Evolutionary conservation across 768 basidiomycete genomes (phyloP).

Genomic region (Rickenella mellea): DNA sequence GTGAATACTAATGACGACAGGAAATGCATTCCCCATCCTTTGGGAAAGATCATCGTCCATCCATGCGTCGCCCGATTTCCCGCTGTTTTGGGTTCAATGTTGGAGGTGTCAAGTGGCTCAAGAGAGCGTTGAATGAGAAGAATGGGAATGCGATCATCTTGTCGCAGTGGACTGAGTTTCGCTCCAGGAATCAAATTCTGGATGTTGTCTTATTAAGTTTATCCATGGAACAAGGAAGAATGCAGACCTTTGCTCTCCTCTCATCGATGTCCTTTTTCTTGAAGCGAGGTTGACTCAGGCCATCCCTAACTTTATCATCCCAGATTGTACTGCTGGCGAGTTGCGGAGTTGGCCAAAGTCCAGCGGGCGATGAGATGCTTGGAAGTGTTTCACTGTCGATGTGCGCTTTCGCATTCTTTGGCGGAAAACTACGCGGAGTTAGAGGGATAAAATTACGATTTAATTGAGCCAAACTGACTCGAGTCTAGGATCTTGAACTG

Average conservation of each 20-base stretch:
- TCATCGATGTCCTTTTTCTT: slow-evolving; percentile 82
- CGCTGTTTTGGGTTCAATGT: slow-evolving; percentile 15
- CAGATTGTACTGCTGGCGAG: slow-evolving; percentile 68
- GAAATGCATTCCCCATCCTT: slow-evolving; percentile 89
- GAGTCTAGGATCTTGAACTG: slow-evolving; percentile 78
- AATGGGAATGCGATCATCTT: slow-evolving; percentile 80
- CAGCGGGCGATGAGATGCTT: slow-evolving; percentile 1
- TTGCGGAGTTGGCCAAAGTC: slow-evolving; percentile 33
- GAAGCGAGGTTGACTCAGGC: slow-evolving; percentile 52
- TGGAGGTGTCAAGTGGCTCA: slow-evolving; percentile 24
- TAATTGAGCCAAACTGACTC: slow-evolving; percentile 37
- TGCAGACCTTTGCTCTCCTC: slow-evolving; percentile 60
- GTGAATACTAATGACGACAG: slow-evolving; percentile 74
- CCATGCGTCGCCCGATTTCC: slow-evolving; percentile 52
- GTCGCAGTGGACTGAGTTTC: slow-evolving; percentile 47
- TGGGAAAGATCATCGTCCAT: slow-evolving; percentile 80
- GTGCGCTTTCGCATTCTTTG: slow-evolving; percentile 53
- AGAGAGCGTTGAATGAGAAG: slow-evolving; percentile 76
- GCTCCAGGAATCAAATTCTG: slow-evolving; percentile 78
- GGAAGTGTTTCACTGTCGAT: slow-evolving; percentile 17
- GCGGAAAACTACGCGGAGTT: slow-evolving; percentile 58
- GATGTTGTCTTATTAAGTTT: not conserved
- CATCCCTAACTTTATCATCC: slow-evolving; percentile 46
- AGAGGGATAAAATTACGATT: not conserved
- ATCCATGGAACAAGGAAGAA: not conserved